Conservation (phyloP, 2,329 filamentous ascomycete genomes). For the Cordyceps cateniannulata region DNA sequence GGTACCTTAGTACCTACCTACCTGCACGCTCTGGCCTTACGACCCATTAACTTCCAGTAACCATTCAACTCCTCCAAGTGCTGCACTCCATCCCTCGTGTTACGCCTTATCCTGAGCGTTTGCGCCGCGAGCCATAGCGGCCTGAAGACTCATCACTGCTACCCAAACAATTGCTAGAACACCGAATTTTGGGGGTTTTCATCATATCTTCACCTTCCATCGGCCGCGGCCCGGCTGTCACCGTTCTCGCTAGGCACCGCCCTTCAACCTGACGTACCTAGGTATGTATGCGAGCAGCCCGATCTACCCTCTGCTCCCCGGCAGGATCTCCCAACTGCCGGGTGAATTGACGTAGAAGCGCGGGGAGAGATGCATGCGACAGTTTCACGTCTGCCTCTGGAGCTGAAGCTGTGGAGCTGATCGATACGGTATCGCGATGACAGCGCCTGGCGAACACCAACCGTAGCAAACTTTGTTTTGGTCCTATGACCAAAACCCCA, state of each 20-base stretch:
- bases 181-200: neutral
- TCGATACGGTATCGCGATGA: neutral
- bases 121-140: constrained; percentile 1
- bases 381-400: neutral
- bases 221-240: neutral
- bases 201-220: neutral
- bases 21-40: neutral
- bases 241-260: neutral
- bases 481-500: neutral
- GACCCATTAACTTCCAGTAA: neutral
- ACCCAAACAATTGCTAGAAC: neutral
- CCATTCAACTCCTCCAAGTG: neutral
- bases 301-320: neutral
- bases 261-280: neutral
- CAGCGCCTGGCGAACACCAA: neutral
- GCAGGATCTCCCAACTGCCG: neutral
- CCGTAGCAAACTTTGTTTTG: constrained; percentile 2
- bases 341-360: neutral
- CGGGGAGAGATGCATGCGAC: neutral
- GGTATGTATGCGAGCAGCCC: neutral
- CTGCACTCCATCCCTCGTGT: constrained; percentile 6
- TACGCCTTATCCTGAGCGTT: neutral
- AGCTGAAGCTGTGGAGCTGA: neutral
- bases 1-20: too few species aligned
- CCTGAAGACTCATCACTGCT: neutral